Evolutionary conservation across 208 protist genomes (phyloP), one percentile per base, ranked within the genome.

Genomic region (Leishmania aethiopica): DNA sequence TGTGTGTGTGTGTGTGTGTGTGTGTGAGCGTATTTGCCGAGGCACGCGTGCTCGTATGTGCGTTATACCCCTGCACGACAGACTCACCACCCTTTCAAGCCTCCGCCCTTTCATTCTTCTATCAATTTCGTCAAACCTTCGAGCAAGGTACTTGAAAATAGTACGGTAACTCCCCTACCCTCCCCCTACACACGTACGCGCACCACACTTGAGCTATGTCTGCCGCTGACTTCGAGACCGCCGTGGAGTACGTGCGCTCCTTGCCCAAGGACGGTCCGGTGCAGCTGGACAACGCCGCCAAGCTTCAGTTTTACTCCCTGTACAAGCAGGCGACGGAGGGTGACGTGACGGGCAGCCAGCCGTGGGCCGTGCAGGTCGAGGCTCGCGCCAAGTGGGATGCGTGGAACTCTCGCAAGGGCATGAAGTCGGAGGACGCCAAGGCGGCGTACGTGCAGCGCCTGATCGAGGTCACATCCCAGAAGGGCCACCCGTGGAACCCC

Each of bases 301-400:
- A 96, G 82, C 93, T 99, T 10, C 81, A 96, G 84, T 92, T 99
- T 79, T 99, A 99, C 89, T 93, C 86, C n/a, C 85, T 99, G 25
- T 99, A 91, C 94, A 99, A 99, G 93, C 99, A 99, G 91, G 98
- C 94, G 49, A 99, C 96, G 47, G 97, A 97, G 82, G 99, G 99
- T 13, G 95, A 99, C 69, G 94, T 97, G 77, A 92, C 90, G 81
- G 95, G 94, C 57, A 75, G 81, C 35, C 96, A 96, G 88, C 96
- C 96, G 76, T 98, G 94, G 92, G 93, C 94, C 11, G 94, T 98
- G n/a, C 91, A 98, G 79, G 40, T 98, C 49, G 95, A 97, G 90
- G 93, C 94, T 17, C 92, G 95, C 75, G 96, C 96, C 83, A 99
- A 99, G 91, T 99, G 95, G 92, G 94, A 99, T 81, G 97, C 97